Conservation (phyloP, 768 basidiomycete genomes). For the Scleroderma citrinum region DNA sequence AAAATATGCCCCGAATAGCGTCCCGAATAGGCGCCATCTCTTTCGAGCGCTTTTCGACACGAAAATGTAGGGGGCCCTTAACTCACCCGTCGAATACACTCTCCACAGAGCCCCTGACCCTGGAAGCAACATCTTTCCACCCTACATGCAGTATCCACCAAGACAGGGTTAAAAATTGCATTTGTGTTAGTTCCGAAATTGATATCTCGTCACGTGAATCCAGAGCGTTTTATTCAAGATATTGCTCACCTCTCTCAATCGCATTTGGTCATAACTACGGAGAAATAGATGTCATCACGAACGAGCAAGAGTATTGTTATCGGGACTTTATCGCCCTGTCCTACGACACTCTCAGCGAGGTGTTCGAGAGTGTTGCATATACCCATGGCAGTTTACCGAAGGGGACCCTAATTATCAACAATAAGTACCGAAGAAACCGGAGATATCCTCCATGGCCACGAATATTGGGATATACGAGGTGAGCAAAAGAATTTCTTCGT, state of each 20-base stretch:
- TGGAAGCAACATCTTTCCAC: slow-evolving; percentile 50
- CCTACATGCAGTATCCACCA: slow-evolving; percentile 64
- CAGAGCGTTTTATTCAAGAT: too few relatives aligned
- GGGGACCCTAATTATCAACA: slow-evolving; percentile 56
- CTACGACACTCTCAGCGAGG: slow-evolving; percentile 72
- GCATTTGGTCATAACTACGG: slow-evolving; percentile 43
- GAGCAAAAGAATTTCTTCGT: slow-evolving; percentile 15
- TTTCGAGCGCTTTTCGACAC: too few relatives aligned
- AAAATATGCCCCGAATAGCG: too few relatives aligned
- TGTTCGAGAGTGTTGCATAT: slow-evolving; percentile 80
- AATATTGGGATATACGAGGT: slow-evolving; percentile 91
- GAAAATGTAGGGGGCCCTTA: too few relatives aligned
- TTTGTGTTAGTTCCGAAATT: slow-evolving; percentile 67
- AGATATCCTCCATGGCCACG: slow-evolving; percentile 77
- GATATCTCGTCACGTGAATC: too few relatives aligned
- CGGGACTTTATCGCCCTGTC: slow-evolving; percentile 75
- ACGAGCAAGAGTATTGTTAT: slow-evolving; percentile 74
- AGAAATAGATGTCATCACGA: slow-evolving; percentile 54
- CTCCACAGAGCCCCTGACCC: slow-evolving; percentile 70
- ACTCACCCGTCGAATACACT: slow-evolving; percentile 81
- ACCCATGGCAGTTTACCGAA: slow-evolving; percentile 77
- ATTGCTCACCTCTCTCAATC: slow-evolving; percentile 42
- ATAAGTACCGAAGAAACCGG: slow-evolving; percentile 96
- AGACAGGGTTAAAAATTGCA: slow-evolving; percentile 75
- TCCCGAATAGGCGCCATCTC: too few relatives aligned